Percentiles rank a stretch among this genome's conserved stretches.
Evolutionary conservation across 441 rosid genomes (phyloP).

Genomic region (Euphorbia corollata): DNA sequence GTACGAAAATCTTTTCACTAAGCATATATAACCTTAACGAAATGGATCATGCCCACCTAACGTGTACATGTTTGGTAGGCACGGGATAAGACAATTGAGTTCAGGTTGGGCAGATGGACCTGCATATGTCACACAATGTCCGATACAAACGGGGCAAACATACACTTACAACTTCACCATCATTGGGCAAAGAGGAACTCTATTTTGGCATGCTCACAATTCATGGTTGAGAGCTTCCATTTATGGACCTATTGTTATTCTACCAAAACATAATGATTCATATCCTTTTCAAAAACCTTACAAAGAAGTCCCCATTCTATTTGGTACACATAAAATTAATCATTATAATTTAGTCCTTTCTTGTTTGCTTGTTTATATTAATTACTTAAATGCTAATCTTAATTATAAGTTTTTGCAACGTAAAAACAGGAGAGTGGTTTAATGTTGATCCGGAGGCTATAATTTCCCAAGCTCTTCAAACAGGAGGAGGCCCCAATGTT

Average conservation of each 20-base stretch:
- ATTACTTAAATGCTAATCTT: background rate
- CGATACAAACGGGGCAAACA: conserved; percentile 50
- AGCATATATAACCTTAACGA: background rate
- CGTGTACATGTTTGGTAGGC: conserved; percentile 29
- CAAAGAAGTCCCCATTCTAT: conserved; percentile 52
- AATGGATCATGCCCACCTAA: no score
- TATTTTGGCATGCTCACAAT: conserved; percentile 62
- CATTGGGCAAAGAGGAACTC: conserved; percentile 66
- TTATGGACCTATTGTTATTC: conserved; percentile 59
- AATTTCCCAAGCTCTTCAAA: conserved; percentile 49
- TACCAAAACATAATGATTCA: conserved; percentile 39
- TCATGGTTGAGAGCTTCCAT: conserved; percentile 61
- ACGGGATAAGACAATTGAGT: conserved; percentile 49
- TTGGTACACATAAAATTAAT: conserved; percentile 33
- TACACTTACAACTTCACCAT: conserved; percentile 60
- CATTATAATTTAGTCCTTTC: no score
- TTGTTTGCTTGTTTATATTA: background rate
- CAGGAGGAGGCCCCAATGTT: conserved; percentile 67
- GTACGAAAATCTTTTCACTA: conserved; percentile 21
- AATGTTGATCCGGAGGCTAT: conserved; percentile 62
- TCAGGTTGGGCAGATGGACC: conserved; percentile 81
- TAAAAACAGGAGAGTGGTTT: conserved; percentile 63
- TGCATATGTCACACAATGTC: conserved; percentile 60
- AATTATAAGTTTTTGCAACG: background rate
- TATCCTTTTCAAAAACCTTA: conserved; percentile 58